Conservation (phyloP, 768 basidiomycete species). For the Amanita jacksonii region DNA sequence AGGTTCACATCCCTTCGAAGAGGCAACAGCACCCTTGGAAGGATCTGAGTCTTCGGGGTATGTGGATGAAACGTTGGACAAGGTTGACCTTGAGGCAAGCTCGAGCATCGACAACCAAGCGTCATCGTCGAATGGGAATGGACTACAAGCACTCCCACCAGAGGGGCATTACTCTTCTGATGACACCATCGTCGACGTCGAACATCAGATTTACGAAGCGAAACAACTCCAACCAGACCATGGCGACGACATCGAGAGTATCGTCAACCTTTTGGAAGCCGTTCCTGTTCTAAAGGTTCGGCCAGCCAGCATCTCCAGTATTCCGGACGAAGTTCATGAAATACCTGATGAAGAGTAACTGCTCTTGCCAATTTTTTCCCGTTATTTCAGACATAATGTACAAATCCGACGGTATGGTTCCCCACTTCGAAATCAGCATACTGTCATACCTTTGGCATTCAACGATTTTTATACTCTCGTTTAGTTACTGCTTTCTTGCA, state of each 20-base stretch:
- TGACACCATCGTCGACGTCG: background rate
- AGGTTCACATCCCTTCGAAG: background rate
- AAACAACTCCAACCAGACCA: background rate
- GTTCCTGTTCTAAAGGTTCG: constrained; percentile 27
- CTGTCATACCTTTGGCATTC: constrained; percentile 1
- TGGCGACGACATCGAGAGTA: constrained; percentile 47
- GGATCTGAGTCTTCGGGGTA: too few relatives aligned
- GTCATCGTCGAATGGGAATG: too few relatives aligned
- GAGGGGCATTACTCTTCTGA: background rate
- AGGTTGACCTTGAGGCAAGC: background rate
- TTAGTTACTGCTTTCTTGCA: constrained; percentile 1
- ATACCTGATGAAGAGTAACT: constrained; percentile 43
- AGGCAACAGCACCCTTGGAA: background rate
- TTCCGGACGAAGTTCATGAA: constrained; percentile 47
- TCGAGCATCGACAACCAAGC: too few relatives aligned
- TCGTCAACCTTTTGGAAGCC: constrained; percentile 57
- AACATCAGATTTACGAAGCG: background rate
- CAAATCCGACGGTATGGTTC: constrained; percentile 3
- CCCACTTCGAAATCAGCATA: too few relatives aligned
- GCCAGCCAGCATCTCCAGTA: constrained; percentile 34
- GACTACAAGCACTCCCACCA: too few relatives aligned
- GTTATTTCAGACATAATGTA: background rate
- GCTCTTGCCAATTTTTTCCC: background rate
- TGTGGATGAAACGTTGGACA: background rate
- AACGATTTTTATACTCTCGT: background rate